Conservation (phyloP, 495 filamentous ascomycete genomes). For the Penicillium egyptiacum region DNA sequence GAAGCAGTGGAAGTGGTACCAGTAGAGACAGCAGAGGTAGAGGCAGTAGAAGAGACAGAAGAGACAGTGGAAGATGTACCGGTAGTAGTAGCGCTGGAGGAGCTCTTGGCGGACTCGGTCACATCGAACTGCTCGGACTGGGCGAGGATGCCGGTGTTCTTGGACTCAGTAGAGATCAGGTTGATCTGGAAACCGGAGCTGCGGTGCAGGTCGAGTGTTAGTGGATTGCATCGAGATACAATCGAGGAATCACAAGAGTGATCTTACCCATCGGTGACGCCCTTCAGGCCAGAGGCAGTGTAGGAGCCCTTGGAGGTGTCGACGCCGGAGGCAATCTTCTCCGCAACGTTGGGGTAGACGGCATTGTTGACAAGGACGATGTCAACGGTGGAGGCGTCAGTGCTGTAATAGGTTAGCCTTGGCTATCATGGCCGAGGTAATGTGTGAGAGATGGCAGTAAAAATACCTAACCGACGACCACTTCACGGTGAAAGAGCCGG, state of each 20-base stretch:
- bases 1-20: conserved; percentile 2
- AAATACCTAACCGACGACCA: conserved; percentile 41
- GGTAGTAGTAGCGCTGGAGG: conserved; percentile 18
- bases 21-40: conserved; percentile 4
- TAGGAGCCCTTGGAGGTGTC: conserved; percentile 40
- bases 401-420: conserved; percentile 22
- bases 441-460: background rate
- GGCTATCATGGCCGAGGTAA: background rate
- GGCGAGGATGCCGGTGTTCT: conserved; percentile 44
- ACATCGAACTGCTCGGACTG: conserved; percentile 44
- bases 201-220: conserved; percentile 7
- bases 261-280: conserved; percentile 32
- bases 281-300: conserved; percentile 27
- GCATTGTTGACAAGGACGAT: conserved; percentile 43
- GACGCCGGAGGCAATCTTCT: conserved; percentile 44
- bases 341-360: conserved; percentile 42
- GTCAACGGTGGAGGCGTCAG: conserved; percentile 37
- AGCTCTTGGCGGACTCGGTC: conserved; percentile 20
- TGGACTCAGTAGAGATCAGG: conserved; percentile 28
- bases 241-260: background rate
- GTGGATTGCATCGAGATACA: background rate
- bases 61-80: conserved; percentile 7
- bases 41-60: conserved; percentile 9
- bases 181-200: conserved; percentile 45
- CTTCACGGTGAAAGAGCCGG: conserved; percentile 34